phyloP scores from a whole-genome alignment of 768 basidiomycete species.

The Suillus discolor region DNA sequence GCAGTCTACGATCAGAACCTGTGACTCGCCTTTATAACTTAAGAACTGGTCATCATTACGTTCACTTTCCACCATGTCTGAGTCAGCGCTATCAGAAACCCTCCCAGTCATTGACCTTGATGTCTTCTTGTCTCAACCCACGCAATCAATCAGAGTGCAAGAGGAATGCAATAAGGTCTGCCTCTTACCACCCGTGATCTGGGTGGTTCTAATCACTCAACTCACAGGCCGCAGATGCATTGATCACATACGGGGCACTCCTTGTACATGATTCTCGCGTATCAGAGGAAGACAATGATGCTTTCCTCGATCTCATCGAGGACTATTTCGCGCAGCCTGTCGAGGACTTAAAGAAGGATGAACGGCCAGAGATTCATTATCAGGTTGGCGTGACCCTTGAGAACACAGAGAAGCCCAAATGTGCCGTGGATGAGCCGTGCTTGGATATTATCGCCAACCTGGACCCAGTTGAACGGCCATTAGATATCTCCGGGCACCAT shows the following conservation, averaged over 20 bases:
- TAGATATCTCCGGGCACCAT: conserved; percentile 78
- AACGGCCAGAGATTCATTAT: conserved; percentile 84
- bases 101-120: conserved; percentile 82
- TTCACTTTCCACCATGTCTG: conserved; percentile 28
- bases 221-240: conserved; percentile 74
- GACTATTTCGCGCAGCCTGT: conserved; percentile 87
- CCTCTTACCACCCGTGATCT: conserved; percentile 8
- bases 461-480: conserved; percentile 76
- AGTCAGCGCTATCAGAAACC: conserved; percentile 45
- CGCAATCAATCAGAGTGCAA: conserved; percentile 47
- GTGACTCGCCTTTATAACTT: background rate
- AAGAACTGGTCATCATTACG: background rate
- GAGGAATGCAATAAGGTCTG: conserved; percentile 69
- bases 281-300: conserved; percentile 75
- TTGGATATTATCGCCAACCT: conserved; percentile 75
- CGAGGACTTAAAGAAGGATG: conserved; percentile 66
- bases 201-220: background rate
- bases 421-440: conserved; percentile 83
- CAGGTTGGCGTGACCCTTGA: conserved; percentile 96
- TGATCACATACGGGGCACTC: conserved; percentile 85
- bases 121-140: conserved; percentile 54
- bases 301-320: conserved; percentile 88
- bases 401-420: conserved; percentile 92
- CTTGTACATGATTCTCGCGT: conserved; percentile 86
- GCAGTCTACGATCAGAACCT: background rate